A percentile compares a stretch with the other conserved stretches of the same genome.
Conservation (phyloP, 768 basidiomycete genomes). For the Tremella mesenterica region DNA sequence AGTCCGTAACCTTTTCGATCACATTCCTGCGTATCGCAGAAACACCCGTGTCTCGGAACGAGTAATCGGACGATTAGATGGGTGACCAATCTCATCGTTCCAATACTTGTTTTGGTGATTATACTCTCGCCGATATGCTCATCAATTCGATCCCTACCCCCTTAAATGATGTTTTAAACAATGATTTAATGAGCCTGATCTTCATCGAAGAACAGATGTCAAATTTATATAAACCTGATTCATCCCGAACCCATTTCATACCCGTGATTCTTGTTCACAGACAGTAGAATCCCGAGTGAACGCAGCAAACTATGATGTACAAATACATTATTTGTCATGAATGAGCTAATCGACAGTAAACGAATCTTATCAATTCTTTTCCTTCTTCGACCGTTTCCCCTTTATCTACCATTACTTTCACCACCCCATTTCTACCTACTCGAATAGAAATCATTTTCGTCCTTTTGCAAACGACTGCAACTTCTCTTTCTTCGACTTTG, state of each 20-base stretch:
- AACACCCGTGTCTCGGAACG: too few species aligned
- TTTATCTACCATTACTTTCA: conserved; percentile 65
- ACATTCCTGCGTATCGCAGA: too few species aligned
- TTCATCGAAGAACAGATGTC: conserved; percentile 26
- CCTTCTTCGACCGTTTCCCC: conserved; percentile 85
- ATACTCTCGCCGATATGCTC: too few species aligned
- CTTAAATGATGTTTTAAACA: too few species aligned
- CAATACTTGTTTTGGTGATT: conserved; percentile 21
- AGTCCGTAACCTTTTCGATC: not conserved
- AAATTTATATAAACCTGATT: conserved; percentile 23
- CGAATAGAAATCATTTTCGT: conserved; percentile 94
- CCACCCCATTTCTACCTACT: conserved; percentile 59
- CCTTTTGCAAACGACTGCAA: conserved; percentile 76
- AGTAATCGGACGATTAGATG: too few species aligned
- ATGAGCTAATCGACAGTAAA: not conserved
- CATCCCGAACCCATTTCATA: conserved; percentile 3
- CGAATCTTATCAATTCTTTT: conserved; percentile 16
- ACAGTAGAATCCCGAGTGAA: too few species aligned
- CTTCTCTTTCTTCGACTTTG: conserved; percentile 68
- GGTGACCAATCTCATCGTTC: not conserved
- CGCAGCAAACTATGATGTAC: too few species aligned
- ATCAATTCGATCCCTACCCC: too few species aligned
- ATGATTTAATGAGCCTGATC: conserved; percentile 44
- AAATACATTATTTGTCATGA: conserved; percentile 3
- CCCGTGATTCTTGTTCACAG: not conserved